Evolutionary conservation across 768 basidiomycete species (phyloP).

Genomic region (Xerocomus brunneocitrinus): DNA sequence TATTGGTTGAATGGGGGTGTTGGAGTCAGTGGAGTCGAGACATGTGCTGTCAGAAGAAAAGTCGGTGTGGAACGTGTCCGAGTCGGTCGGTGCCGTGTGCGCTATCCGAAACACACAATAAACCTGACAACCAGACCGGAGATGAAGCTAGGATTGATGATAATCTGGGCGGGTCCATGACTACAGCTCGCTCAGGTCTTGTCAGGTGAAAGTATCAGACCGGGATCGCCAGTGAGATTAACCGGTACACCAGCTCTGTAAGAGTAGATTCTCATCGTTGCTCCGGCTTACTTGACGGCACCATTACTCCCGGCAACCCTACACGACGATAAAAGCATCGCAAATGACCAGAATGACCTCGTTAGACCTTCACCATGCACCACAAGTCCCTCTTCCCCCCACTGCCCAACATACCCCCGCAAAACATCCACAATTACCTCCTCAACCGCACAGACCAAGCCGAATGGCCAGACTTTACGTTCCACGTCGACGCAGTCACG

Average conservation of each 20-base stretch:
- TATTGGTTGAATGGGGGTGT: neutral
- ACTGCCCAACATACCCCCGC: conserved; percentile 43
- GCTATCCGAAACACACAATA: neutral
- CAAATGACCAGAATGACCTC: neutral
- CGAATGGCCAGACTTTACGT: conserved; percentile 50
- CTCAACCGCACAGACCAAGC: conserved; percentile 52
- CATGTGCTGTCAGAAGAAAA: neutral
- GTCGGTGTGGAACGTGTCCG: neutral
- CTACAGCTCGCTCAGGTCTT: too few relatives aligned
- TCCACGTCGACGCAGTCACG: conserved; percentile 53
- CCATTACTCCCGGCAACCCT: neutral
- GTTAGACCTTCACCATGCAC: conserved; percentile 37
- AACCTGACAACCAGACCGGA: too few relatives aligned
- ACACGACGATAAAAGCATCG: neutral
- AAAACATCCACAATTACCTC: conserved; percentile 53
- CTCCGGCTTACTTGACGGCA: neutral
- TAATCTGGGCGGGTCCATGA: too few relatives aligned
- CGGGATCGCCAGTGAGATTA: neutral
- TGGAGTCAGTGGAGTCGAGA: neutral
- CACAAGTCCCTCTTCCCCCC: conserved; percentile 56
- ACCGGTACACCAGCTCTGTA: neutral
- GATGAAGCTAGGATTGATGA: too few relatives aligned
- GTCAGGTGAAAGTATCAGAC: neutral
- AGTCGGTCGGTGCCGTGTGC: neutral
- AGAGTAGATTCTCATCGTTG: neutral